phyloP scores from a whole-genome alignment of 257 asterid species.

The Scutellaria minor region DNA sequence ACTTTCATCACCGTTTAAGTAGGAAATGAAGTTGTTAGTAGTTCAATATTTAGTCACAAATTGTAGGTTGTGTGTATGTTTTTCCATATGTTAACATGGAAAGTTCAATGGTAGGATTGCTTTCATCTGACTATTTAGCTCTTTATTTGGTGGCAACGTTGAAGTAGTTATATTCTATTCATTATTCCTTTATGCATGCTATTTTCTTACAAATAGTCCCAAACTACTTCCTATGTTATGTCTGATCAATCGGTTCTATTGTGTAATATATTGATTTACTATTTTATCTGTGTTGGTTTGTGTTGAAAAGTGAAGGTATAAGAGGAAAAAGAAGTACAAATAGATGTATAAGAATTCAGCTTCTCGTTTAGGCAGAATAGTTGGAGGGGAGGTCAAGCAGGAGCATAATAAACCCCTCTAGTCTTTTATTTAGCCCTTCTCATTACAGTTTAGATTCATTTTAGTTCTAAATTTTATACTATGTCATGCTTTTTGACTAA shows the following conservation, averaged over 20 bases:
- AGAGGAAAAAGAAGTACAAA: neutral
- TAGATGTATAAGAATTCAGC: neutral
- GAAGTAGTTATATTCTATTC: neutral
- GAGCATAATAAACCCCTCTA: neutral
- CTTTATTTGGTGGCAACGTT: neutral
- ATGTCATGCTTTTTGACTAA: neutral
- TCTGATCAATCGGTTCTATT: slow-evolving; percentile 4
- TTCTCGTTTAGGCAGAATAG: neutral
- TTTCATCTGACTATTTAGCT: slow-evolving; percentile 11
- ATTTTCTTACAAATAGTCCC: slow-evolving; percentile 4
- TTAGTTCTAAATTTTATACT: neutral
- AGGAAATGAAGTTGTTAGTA: slow-evolving; percentile 8
- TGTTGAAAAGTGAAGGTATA: slow-evolving; percentile 1
- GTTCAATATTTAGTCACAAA: neutral
- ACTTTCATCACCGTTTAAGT: neutral
- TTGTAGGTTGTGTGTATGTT: neutral
- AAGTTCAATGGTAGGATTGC: neutral
- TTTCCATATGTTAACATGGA: neutral
- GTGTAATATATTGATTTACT: neutral
- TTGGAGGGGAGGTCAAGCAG: neutral
- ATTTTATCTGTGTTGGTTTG: neutral
- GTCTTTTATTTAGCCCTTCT: neutral
- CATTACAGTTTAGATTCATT: neutral
- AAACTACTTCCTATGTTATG: slow-evolving; percentile 2
- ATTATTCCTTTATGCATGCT: slow-evolving; percentile 1